Conservation (phyloP, 2,329 filamentous ascomycete species). For the Phialocephala sp. region DNA sequence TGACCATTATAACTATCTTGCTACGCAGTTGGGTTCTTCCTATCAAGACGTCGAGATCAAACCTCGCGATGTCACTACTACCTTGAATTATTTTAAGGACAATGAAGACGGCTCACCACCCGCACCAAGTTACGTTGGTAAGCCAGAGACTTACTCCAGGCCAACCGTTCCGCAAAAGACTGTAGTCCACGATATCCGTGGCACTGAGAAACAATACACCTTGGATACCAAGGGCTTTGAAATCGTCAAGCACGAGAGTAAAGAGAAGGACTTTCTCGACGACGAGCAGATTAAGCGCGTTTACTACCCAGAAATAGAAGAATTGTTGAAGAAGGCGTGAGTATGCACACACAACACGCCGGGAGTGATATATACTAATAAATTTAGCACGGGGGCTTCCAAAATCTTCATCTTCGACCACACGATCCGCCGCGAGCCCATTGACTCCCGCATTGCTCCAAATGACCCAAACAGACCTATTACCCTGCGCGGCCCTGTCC, state of each 20-base stretch:
- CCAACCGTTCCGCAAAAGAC: not conserved
- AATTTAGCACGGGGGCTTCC: constrained; percentile 58
- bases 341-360: not conserved
- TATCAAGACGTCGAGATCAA: constrained; percentile 6
- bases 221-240: constrained; percentile 50
- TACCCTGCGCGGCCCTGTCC: constrained; percentile 50
- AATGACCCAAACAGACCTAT: not conserved
- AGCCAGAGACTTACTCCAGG: constrained; percentile 18
- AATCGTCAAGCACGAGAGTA: constrained; percentile 44
- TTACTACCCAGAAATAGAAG: constrained; percentile 46
- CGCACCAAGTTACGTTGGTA: constrained; percentile 15
- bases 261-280: constrained; percentile 45
- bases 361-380: not conserved
- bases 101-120: constrained; percentile 23
- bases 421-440: constrained; percentile 56
- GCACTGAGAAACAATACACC: constrained; percentile 49
- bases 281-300: constrained; percentile 44
- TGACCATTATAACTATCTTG: constrained; percentile 13
- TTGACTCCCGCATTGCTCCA: constrained; percentile 32
- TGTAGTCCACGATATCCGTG: constrained; percentile 50
- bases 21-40: constrained; percentile 1
- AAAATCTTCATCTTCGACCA: constrained; percentile 67
- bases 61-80: constrained; percentile 15
- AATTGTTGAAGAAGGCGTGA: constrained; percentile 44
- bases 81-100: constrained; percentile 23